These are phyloP conservation scores for Thalassiosira profunda DNA, from an alignment of 108 stramenopile genomes.

Conservation along the genomic window DNA sequence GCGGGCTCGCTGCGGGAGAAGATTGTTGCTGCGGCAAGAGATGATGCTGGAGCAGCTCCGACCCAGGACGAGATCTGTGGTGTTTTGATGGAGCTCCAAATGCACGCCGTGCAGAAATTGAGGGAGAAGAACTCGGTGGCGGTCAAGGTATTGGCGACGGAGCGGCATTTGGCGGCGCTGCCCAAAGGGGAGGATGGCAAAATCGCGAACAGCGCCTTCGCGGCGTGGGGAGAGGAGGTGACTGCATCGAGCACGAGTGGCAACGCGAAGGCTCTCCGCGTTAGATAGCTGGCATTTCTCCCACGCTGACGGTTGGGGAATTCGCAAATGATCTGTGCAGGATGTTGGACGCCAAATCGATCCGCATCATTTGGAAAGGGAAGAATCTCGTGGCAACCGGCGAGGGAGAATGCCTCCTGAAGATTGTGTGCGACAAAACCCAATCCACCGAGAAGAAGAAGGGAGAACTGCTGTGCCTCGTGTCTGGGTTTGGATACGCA, in stretches of 20 bases:
- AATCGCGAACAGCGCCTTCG: no score
- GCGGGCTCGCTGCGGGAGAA: neutral
- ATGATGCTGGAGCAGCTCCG: neutral
- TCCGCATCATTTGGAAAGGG: constrained; percentile 18
- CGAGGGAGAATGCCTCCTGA: neutral
- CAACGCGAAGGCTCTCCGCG: neutral
- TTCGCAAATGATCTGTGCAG: constrained; percentile 1
- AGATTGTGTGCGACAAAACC: neutral
- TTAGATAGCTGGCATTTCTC: neutral
- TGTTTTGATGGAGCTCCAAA: constrained; percentile 12
- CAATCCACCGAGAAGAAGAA: neutral
- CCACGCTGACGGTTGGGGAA: neutral
- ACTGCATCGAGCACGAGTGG: neutral
- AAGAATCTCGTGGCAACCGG: neutral
- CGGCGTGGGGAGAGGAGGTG: neutral
- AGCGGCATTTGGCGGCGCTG: neutral
- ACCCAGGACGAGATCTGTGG: neutral
- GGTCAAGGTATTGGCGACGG: constrained; percentile 4
- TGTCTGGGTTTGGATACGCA: constrained; percentile 3
- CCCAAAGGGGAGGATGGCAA: neutral
- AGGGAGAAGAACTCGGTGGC: neutral
- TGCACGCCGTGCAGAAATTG: constrained; percentile 18
- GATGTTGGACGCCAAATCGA: neutral
- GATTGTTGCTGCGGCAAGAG: neutral
- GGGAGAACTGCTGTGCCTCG: neutral